phyloP scores from a whole-genome alignment of 176 grass and related monocot species.

The Musa acuminata region DNA sequence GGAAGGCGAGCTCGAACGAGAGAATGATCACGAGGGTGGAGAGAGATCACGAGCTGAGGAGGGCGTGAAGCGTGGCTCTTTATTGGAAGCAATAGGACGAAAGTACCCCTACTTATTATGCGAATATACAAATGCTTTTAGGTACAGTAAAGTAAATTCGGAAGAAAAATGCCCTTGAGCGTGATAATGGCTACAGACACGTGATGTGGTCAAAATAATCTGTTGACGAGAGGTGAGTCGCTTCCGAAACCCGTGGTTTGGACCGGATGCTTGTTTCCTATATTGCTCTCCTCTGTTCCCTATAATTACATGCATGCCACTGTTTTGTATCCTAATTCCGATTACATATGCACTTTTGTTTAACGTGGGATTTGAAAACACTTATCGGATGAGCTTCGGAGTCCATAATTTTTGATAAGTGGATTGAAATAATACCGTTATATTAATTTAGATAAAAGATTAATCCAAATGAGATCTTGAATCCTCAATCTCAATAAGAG shows the following conservation, averaged over 20 bases:
- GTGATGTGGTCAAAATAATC: not conserved
- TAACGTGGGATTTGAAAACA: too few species aligned
- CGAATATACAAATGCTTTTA: not conserved
- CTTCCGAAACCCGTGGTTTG: not conserved
- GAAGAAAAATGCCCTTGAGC: not conserved
- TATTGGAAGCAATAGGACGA: not conserved
- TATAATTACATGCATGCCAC: not conserved
- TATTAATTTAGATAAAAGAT: too few species aligned
- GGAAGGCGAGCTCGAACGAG: conserved; percentile 2
- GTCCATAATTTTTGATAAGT: too few species aligned
- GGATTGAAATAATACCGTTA: too few species aligned
- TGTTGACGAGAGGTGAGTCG: not conserved
- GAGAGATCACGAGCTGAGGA: conserved; percentile 1
- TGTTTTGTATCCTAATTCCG: too few species aligned
- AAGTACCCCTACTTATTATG: not conserved
- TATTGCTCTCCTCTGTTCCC: not conserved
- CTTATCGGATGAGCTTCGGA: too few species aligned
- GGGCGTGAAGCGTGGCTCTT: not conserved
- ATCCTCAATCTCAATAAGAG: too few species aligned
- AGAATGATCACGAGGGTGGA: conserved; percentile 1
- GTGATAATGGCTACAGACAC: not conserved
- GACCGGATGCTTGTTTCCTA: not conserved
- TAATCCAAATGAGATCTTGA: too few species aligned
- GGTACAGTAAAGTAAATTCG: not conserved
- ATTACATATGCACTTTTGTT: too few species aligned